phyloP scores from a whole-genome alignment of 495 filamentous ascomycete genomes.

The Daldinia grandis region DNA sequence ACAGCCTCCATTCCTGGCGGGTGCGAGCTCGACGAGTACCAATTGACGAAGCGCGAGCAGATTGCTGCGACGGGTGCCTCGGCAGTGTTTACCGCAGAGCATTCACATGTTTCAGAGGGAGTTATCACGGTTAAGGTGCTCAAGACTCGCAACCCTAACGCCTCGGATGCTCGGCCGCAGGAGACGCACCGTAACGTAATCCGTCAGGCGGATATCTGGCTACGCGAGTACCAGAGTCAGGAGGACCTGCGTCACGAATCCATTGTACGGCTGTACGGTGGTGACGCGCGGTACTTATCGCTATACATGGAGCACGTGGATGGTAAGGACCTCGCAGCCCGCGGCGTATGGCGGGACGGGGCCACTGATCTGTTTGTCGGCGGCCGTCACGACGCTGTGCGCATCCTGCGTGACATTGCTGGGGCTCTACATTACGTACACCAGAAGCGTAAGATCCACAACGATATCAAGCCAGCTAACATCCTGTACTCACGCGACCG shows the following conservation, averaged over 20 bases:
- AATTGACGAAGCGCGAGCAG: constrained; percentile 55
- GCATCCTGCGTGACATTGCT: constrained; percentile 57
- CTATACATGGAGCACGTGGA: constrained; percentile 63
- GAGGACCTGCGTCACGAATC: constrained; percentile 57
- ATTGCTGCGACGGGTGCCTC: constrained; percentile 57
- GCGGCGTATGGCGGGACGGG: constrained; percentile 51
- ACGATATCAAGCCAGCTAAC: constrained; percentile 63
- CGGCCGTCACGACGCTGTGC: constrained; percentile 49
- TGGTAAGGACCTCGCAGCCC: constrained; percentile 53
- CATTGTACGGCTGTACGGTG: constrained; percentile 58
- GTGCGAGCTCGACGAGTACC: constrained; percentile 55
- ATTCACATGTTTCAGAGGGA: constrained; percentile 53
- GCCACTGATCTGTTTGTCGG: constrained; percentile 54
- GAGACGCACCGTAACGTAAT: constrained; percentile 57
- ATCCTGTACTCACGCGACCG: constrained; percentile 61
- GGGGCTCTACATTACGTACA: constrained; percentile 58
- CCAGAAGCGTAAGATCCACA: constrained; percentile 55
- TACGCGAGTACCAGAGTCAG: constrained; percentile 58
- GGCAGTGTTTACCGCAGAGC: constrained; percentile 59
- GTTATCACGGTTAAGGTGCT: constrained; percentile 61
- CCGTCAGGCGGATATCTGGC: constrained; percentile 60
- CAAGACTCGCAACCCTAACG: constrained; percentile 51
- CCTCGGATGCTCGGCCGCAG: constrained; percentile 45
- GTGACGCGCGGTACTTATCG: constrained; percentile 59
- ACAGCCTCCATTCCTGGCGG: constrained; percentile 53